These are phyloP conservation scores for Beauveria sp. DNA, from an alignment of 2,329 filamentous ascomycete genomes.

Conservation along the genomic window DNA sequence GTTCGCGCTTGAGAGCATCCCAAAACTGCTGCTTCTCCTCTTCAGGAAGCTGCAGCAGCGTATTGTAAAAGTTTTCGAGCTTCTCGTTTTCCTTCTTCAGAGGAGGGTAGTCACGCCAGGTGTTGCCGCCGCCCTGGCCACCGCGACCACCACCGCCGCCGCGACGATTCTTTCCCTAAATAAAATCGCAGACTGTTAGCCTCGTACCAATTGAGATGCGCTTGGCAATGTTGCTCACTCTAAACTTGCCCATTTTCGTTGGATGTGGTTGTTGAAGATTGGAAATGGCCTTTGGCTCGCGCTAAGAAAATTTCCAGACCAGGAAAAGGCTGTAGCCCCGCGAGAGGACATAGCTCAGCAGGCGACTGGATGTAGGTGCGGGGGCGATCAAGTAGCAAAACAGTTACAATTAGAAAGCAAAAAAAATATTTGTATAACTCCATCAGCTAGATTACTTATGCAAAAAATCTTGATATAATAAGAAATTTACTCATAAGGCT, in stretches of 20 bases:
- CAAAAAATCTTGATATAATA: too few relatives aligned
- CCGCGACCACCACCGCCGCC: conserved; percentile 29
- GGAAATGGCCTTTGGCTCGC: background rate
- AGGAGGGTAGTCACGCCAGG: conserved; percentile 29
- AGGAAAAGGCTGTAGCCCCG: background rate
- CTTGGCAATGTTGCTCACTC: background rate
- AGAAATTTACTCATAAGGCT: too few relatives aligned
- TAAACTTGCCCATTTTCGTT: conserved; percentile 10
- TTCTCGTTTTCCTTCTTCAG: conserved; percentile 73
- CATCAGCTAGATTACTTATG: too few relatives aligned
- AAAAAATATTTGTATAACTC: too few relatives aligned
- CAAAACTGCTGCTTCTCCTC: conserved; percentile 78
- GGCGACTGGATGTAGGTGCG: too few relatives aligned
- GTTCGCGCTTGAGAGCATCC: conserved; percentile 70
- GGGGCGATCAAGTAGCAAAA: too few relatives aligned
- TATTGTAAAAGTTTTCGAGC: conserved; percentile 81
- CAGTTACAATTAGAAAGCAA: too few relatives aligned
- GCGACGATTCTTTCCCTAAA: conserved; percentile 28
- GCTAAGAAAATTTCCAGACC: conserved; percentile 9
- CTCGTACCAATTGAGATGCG: background rate
- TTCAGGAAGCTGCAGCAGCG: conserved; percentile 65
- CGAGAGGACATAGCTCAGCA: too few relatives aligned
- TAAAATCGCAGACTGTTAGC: background rate
- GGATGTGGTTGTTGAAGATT: background rate
- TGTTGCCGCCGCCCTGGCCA: conserved; percentile 14